phyloP scores from a whole-genome alignment of 176 grass and related monocot genomes.

The Luzula sylvatica region DNA sequence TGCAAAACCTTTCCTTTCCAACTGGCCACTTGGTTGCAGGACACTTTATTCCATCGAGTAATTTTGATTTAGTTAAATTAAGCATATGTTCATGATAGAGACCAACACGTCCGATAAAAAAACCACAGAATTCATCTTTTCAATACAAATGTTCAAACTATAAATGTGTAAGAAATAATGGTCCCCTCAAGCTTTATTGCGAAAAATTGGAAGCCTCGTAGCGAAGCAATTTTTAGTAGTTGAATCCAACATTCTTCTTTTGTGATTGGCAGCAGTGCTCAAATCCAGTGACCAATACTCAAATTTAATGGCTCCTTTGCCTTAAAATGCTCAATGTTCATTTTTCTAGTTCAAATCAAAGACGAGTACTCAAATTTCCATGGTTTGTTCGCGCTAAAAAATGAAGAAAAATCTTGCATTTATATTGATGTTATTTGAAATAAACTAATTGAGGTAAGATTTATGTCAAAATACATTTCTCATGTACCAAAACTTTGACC shows the following conservation, averaged over 20 bases:
- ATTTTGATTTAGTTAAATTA: conserved; percentile 5
- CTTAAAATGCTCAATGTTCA: conserved; percentile 30
- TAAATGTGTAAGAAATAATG: conserved; percentile 24
- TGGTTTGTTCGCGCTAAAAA: conserved; percentile 27
- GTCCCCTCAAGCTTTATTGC: conserved; percentile 47
- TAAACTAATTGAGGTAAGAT: no score
- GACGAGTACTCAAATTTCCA: conserved; percentile 12
- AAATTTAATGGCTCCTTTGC: conserved; percentile 17
- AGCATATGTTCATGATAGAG: background rate
- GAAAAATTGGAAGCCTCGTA: conserved; percentile 23
- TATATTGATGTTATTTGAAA: conserved; percentile 14
- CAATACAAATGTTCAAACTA: background rate
- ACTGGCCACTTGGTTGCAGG: conserved; percentile 48
- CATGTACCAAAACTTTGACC: background rate
- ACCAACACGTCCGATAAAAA: background rate
- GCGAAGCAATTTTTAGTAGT: conserved; percentile 30
- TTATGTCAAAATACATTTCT: background rate
- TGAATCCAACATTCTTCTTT: conserved; percentile 28
- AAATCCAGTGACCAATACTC: conserved; percentile 10
- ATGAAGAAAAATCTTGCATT: conserved; percentile 11
- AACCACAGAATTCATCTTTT: background rate
- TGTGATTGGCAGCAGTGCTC: conserved; percentile 26
- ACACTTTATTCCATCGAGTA: conserved; percentile 6
- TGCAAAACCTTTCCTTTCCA: conserved; percentile 23
- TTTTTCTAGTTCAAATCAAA: conserved; percentile 35